phyloP scores from a whole-genome alignment of 2,329 filamentous ascomycete species.

The Teratosphaeria viscida region DNA sequence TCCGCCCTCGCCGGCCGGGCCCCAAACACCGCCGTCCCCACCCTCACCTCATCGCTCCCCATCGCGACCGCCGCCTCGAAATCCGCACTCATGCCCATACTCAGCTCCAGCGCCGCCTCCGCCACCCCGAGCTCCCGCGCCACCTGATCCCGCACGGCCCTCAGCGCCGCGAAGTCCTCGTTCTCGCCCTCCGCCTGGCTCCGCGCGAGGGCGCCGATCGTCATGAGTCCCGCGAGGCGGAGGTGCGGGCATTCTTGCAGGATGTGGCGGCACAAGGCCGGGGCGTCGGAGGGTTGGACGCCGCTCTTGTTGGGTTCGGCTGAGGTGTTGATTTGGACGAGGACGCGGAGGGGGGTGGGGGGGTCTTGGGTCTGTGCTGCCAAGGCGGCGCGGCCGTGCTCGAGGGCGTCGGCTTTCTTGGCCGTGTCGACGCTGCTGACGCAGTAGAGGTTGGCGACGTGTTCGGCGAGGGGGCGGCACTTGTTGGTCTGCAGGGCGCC shows the following conservation, averaged over 20 bases:
- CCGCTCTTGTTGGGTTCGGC: slow-evolving; percentile 81
- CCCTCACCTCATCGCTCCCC: slow-evolving; percentile 80
- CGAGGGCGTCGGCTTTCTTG: slow-evolving; percentile 78
- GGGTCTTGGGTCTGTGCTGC: slow-evolving; percentile 26
- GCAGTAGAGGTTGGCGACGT: slow-evolving; percentile 80
- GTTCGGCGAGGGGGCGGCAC: slow-evolving; percentile 71
- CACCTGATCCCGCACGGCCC: slow-evolving; percentile 60
- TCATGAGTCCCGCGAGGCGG: slow-evolving; percentile 78
- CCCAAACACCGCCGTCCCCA: slow-evolving; percentile 93
- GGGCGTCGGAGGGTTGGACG: slow-evolving; percentile 53
- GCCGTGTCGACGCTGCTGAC: slow-evolving; percentile 80
- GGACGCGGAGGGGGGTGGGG: slow-evolving; percentile 50
- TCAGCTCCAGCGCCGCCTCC: slow-evolving; percentile 62
- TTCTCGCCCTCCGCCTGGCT: slow-evolving; percentile 63
- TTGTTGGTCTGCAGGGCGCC: slow-evolving; percentile 89
- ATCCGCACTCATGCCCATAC: slow-evolving; percentile 98
- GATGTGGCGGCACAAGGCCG: slow-evolving; percentile 59
- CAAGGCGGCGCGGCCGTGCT: slow-evolving; percentile 61
- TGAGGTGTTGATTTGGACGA: slow-evolving; percentile 93
- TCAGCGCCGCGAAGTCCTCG: slow-evolving; percentile 70
- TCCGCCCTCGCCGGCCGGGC: slow-evolving; percentile 67
- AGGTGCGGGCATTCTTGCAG: slow-evolving; percentile 61
- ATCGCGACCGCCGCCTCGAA: slow-evolving; percentile 77
- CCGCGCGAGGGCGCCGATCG: slow-evolving; percentile 86
- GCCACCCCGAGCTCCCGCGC: slow-evolving; percentile 48